Evolutionary conservation across 441 rosid species (phyloP).

Genomic region (Breynia disticha): DNA sequence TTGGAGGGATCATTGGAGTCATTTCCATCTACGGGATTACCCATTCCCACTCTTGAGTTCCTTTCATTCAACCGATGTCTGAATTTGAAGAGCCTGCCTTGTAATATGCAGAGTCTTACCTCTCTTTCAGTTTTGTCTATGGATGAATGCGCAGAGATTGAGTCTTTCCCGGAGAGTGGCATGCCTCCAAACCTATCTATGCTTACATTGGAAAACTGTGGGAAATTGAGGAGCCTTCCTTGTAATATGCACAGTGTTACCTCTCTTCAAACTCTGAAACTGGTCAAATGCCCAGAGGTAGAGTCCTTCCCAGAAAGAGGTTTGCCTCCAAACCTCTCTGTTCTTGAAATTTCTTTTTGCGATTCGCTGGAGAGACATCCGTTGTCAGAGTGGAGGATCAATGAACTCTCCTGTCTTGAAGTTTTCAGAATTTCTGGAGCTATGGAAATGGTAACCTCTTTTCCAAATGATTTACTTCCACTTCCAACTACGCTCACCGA

Average conservation of each 20-base stretch:
- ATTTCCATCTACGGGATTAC: background rate
- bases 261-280: conserved; percentile 19
- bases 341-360: conserved; percentile 10
- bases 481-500: conserved; percentile 1
- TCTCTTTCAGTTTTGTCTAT: conserved; percentile 17
- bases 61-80: background rate
- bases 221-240: too few relatives aligned
- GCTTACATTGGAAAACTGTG: too few relatives aligned
- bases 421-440: background rate
- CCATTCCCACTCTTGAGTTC: background rate
- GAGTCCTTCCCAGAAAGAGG: conserved; percentile 22
- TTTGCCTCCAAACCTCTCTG: conserved; percentile 15
- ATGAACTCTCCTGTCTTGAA: background rate
- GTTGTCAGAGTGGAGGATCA: background rate
- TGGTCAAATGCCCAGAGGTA: conserved; percentile 19
- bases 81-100: conserved; percentile 5
- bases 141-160: conserved; percentile 19
- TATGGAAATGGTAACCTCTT: background rate
- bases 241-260: conserved; percentile 15
- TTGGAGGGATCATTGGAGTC: background rate
- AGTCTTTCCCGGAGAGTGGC: conserved; percentile 21
- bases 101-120: conserved; percentile 16
- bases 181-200: conserved; percentile 15
- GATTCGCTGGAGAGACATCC: background rate
- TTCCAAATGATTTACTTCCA: background rate